Conservation (phyloP, 257 asterid genomes). For the Nicotiana benthamiana region DNA sequence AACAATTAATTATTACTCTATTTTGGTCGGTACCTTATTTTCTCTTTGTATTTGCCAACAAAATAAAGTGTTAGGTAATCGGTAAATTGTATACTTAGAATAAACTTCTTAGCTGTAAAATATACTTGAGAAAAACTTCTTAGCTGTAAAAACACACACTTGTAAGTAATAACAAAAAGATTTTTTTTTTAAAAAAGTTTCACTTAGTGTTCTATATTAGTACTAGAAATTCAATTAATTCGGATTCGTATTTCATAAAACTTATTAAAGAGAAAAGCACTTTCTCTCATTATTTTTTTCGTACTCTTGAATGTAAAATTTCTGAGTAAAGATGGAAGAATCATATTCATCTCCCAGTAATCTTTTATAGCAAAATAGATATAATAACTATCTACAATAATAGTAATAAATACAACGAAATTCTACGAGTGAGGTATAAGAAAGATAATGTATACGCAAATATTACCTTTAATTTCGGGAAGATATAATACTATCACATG, state of each 20-base stretch:
- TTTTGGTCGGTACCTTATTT: too few relatives aligned
- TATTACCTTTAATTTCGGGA: too few relatives aligned
- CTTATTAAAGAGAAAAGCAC: neutral
- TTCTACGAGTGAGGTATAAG: too few relatives aligned
- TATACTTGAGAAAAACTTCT: neutral
- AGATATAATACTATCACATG: neutral
- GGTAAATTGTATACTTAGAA: neutral
- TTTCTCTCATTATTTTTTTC: too few relatives aligned
- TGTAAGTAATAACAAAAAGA: neutral
- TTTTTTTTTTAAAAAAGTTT: neutral
- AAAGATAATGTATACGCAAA: too few relatives aligned
- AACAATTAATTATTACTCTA: too few relatives aligned
- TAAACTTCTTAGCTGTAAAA: conserved; percentile 1
- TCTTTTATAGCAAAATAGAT: too few relatives aligned
- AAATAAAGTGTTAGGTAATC: neutral
- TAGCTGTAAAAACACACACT: neutral
- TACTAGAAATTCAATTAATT: neutral
- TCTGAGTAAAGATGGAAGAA: too few relatives aligned
- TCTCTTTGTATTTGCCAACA: neutral
- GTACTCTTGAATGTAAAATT: too few relatives aligned
- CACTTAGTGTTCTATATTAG: neutral
- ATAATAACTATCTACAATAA: too few relatives aligned
- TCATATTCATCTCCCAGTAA: too few relatives aligned
- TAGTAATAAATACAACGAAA: too few relatives aligned
- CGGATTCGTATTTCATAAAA: neutral